Base-by-base conservation (phyloP, 495 filamentous ascomycete species). In the Hyphodiscus hymeniophilus region DNA sequence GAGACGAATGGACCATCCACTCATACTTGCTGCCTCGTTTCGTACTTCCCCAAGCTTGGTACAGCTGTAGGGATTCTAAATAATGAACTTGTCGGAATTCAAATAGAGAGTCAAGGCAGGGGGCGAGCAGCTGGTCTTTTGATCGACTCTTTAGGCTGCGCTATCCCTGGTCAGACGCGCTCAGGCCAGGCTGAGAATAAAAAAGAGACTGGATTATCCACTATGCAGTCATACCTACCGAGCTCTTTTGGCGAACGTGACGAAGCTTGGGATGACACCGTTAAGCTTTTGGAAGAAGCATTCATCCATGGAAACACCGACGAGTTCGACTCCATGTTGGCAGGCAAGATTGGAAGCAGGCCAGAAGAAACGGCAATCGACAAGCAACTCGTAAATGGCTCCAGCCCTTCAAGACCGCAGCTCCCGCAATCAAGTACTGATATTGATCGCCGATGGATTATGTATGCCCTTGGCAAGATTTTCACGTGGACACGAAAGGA, bases 121-220 rank as follows among this genome's bases (percentile, higher is more conserved):
- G 71, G 80, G 5, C 75, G 79, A 7, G 71, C 79, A 13, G 76
- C 80, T 44, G 84, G 84, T 13, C 67, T 86, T 17, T 62, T 89
- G 22, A 80, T 85, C 20, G 80, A 87, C 56, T 81, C 84, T 0
- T 78, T 88, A 53, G 80, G 83, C 3, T 77, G 79, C n/a, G 47
- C 53, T 4, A 23, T 35, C 1, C 42, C 21, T 10, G 46, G 35
- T 13, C 51, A 58, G 26, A 12, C 17, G 6, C 45, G 49, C 16
- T n/a, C 46, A n/a, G 35, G 13, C 3, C 13, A 17, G 13, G 34
- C 13, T 10, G 48, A 49, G 32, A 15, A 33, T 8, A n/a, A 35
- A 12, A 23, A 24, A 7, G 16, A 23, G 11, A 18, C 42, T 8
- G 47, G 46, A 7, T 32, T 48, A 3, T 13, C 20, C 8, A 56